A percentile compares a stretch with the other conserved stretches of the same genome.
These are phyloP conservation scores for Cercophora sp. DNA, from an alignment of 495 filamentous ascomycete genomes.

Conservation along the genomic window DNA sequence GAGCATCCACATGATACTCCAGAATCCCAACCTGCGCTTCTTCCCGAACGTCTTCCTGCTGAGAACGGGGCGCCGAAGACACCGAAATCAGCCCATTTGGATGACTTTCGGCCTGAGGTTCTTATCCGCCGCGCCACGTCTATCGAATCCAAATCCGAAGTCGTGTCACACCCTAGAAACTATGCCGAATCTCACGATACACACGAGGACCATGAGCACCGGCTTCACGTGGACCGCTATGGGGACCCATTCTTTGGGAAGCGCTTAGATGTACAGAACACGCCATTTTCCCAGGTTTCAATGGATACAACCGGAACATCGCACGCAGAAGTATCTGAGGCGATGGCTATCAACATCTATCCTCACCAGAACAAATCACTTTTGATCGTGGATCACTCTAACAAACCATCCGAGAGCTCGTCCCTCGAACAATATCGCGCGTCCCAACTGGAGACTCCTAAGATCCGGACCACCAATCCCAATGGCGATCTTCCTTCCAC, in stretches of 20 bases:
- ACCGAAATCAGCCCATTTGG: neutral
- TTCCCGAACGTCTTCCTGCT: too few relatives aligned
- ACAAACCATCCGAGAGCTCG: constrained; percentile 34
- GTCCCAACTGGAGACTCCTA: constrained; percentile 19
- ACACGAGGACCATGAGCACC: constrained; percentile 26
- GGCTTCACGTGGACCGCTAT: constrained; percentile 42
- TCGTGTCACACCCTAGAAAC: neutral
- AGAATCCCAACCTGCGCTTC: too few relatives aligned
- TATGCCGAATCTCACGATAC: constrained; percentile 8
- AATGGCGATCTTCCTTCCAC: constrained; percentile 41
- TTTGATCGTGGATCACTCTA: constrained; percentile 69
- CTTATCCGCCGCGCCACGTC: constrained; percentile 24
- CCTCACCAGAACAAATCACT: constrained; percentile 84
- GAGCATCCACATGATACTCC: too few relatives aligned
- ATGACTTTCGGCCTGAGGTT: constrained; percentile 10
- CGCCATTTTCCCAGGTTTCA: constrained; percentile 56
- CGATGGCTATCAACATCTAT: constrained; percentile 75
- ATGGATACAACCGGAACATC: constrained; percentile 52
- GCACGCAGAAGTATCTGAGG: constrained; percentile 65
- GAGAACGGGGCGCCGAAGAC: neutral
- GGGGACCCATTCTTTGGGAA: constrained; percentile 54
- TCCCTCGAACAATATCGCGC: constrained; percentile 21
- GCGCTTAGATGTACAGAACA: constrained; percentile 49
- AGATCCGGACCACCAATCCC: constrained; percentile 33
- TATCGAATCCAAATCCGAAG: constrained; percentile 27